Conservation (phyloP, 225 moss, liverwort and hornwort genomes). For the Polytrichum formosum region DNA sequence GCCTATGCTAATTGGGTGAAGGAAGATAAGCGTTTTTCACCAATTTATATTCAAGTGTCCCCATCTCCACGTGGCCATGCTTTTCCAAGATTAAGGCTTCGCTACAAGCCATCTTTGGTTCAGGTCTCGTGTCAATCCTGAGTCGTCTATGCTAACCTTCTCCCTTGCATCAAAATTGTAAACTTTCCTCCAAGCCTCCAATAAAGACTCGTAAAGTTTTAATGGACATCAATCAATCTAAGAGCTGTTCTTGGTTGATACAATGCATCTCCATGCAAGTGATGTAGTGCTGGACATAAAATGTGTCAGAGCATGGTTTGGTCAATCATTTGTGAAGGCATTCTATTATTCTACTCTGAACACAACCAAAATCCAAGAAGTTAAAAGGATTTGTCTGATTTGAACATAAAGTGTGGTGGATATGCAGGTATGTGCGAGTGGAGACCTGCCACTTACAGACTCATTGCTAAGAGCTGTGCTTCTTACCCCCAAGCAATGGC, state of each 20-base stretch:
- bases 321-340: too few relatives aligned
- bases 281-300: too few relatives aligned
- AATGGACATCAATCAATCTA: too few relatives aligned
- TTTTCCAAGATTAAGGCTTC: conserved; percentile 88
- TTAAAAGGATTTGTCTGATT: background rate
- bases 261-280: too few relatives aligned
- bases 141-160: too few relatives aligned
- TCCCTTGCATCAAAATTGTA: too few relatives aligned
- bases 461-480: conserved; percentile 67
- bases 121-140: conserved; percentile 40
- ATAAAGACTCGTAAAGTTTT: too few relatives aligned
- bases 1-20: conserved; percentile 90
- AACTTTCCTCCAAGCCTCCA: too few relatives aligned
- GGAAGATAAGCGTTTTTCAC: conserved; percentile 68
- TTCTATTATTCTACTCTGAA: too few relatives aligned
- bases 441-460: conserved; percentile 75
- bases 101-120: conserved; percentile 88
- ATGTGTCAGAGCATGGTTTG: too few relatives aligned
- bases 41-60: conserved; percentile 73
- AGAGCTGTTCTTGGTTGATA: background rate
- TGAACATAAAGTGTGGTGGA: too few relatives aligned
- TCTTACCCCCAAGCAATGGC: conserved; percentile 80
- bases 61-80: conserved; percentile 85
- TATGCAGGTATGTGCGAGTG: conserved; percentile 75
- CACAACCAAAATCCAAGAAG: too few relatives aligned